Evolutionary conservation across 805 yeast species (phyloP).

Genomic region (Kuraishia cidri): DNA sequence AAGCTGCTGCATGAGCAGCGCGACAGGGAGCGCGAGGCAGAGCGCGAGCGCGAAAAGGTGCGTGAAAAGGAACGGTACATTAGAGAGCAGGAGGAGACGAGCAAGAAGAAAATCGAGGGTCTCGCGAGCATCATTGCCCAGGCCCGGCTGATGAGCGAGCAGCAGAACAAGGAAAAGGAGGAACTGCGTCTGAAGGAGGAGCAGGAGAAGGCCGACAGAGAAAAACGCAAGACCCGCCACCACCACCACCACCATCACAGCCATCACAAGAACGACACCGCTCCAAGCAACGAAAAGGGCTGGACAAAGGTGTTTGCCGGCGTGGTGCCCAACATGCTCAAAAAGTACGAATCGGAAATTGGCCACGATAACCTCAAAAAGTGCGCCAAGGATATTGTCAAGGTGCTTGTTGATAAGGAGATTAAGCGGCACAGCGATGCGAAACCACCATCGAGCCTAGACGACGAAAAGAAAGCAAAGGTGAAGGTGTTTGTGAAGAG

Average conservation of each 20-base stretch:
- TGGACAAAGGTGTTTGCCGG: slow-evolving; percentile 55
- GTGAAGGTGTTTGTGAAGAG: slow-evolving; percentile 51
- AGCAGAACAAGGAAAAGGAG: slow-evolving; percentile 16
- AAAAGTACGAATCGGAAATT: slow-evolving; percentile 53
- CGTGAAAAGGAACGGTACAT: slow-evolving; percentile 18
- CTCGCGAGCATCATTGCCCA: slow-evolving; percentile 18
- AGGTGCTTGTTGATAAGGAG: slow-evolving; percentile 63
- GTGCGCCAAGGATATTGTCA: slow-evolving; percentile 74
- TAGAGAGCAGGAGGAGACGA: slow-evolving; percentile 22
- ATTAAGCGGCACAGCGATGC: slow-evolving; percentile 30
- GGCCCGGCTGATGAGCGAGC: slow-evolving; percentile 20
- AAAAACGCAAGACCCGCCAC: not conserved
- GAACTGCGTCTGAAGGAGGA: not conserved
- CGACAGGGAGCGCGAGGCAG: slow-evolving; percentile 16
- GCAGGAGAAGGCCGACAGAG: not conserved
- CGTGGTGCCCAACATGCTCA: slow-evolving; percentile 71
- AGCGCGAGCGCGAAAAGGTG: slow-evolving; percentile 18
- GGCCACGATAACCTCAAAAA: slow-evolving; percentile 68
- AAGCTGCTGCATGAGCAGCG: slow-evolving; percentile 5
- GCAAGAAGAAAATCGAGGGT: slow-evolving; percentile 17
- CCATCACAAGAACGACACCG: not conserved
- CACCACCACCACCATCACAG: slow-evolving; percentile 1
- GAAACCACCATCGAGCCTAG: slow-evolving; percentile 45
- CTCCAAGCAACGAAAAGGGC: slow-evolving; percentile 4
- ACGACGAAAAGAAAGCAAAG: slow-evolving; percentile 58